Conservation (phyloP, 2,329 filamentous ascomycete species). For the Daldinia sp. region DNA sequence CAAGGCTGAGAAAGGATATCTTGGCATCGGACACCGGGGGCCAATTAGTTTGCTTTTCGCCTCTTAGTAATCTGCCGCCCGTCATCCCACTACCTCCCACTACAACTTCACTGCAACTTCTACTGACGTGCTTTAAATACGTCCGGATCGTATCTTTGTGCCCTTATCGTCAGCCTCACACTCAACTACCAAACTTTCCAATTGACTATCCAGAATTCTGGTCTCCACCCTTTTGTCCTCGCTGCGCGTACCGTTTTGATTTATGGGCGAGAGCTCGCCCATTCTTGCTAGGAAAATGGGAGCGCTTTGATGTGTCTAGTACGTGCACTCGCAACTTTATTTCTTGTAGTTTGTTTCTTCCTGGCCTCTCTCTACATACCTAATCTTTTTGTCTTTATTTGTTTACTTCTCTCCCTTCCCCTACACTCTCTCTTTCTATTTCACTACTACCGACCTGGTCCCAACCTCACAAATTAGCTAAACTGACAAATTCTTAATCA, state of each 20-base stretch:
- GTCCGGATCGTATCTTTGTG: conserved; percentile 29
- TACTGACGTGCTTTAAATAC: conserved; percentile 29
- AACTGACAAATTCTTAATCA: conserved; percentile 17
- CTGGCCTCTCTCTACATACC: background rate
- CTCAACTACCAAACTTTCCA: conserved; percentile 19
- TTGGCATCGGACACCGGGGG: conserved; percentile 23
- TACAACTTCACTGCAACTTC: conserved; percentile 31
- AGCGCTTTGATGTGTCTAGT: conserved; percentile 49
- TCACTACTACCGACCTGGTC: too few species aligned
- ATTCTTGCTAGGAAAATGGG: conserved; percentile 49
- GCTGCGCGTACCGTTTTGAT: conserved; percentile 26
- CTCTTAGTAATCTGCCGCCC: conserved; percentile 36
- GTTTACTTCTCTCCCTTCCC: too few species aligned
- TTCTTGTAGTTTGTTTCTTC: background rate
- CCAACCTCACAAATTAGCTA: conserved; percentile 9
- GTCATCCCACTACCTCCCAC: conserved; percentile 45
- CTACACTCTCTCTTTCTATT: background rate
- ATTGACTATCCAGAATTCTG: conserved; percentile 30
- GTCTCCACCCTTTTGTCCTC: conserved; percentile 5
- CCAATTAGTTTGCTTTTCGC: conserved; percentile 28
- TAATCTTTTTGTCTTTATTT: too few species aligned
- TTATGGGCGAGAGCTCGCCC: conserved; percentile 49
- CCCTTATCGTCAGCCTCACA: conserved; percentile 37
- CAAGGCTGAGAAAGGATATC: conserved; percentile 35
- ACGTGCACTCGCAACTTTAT: conserved; percentile 27